These are phyloP conservation scores for Crithidia sp. DNA, from an alignment of 208 protist species.

Conservation along the genomic window DNA sequence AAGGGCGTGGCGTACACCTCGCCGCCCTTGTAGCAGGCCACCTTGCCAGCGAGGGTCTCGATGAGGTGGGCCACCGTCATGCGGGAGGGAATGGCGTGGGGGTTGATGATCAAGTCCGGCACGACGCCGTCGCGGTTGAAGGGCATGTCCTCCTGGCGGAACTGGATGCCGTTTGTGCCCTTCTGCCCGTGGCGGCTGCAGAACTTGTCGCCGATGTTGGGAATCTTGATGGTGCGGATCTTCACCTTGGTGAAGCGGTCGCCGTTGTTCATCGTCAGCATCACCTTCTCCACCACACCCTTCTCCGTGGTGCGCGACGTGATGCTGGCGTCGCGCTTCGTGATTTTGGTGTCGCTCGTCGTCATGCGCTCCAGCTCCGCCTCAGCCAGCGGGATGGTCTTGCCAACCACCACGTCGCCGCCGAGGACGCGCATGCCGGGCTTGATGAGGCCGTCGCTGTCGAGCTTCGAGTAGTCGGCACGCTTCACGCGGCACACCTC, in stretches of 20 bases:
- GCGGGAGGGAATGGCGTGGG: slow-evolving; percentile 99
- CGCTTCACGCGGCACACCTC: slow-evolving; percentile 86
- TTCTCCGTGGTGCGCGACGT: slow-evolving; percentile 88
- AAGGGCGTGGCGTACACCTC: slow-evolving; percentile 96
- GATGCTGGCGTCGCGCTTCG: slow-evolving; percentile 84
- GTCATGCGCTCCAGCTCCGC: slow-evolving; percentile 69
- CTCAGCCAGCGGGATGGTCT: slow-evolving; percentile 64
- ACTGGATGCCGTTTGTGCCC: slow-evolving; percentile 98
- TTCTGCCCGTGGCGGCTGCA: slow-evolving; percentile 99
- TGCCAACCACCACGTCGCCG: slow-evolving; percentile 96
- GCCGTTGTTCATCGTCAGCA: slow-evolving; percentile 93
- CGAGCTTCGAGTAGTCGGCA: slow-evolving; percentile 96
- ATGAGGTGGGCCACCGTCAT: slow-evolving; percentile 99
- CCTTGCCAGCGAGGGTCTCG: slow-evolving; percentile 85
- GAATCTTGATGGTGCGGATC: slow-evolving; percentile 93
- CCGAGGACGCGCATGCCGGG: slow-evolving; percentile 84
- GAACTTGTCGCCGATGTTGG: slow-evolving; percentile 99
- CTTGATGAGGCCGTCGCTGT: slow-evolving; percentile 95
- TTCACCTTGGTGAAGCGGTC: slow-evolving; percentile 95
- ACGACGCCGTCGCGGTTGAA: slow-evolving; percentile 97
- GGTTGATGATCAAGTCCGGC: slow-evolving; percentile 99
- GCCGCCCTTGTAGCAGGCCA: slow-evolving; percentile 97
- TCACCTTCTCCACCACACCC: slow-evolving; percentile 96
- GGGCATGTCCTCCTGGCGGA: slow-evolving; percentile 98
- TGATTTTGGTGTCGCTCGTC: slow-evolving; percentile 67